Evolutionary conservation across 1,284 basidiomycete species (phyloP).

Genomic region (Boletus smithii): DNA sequence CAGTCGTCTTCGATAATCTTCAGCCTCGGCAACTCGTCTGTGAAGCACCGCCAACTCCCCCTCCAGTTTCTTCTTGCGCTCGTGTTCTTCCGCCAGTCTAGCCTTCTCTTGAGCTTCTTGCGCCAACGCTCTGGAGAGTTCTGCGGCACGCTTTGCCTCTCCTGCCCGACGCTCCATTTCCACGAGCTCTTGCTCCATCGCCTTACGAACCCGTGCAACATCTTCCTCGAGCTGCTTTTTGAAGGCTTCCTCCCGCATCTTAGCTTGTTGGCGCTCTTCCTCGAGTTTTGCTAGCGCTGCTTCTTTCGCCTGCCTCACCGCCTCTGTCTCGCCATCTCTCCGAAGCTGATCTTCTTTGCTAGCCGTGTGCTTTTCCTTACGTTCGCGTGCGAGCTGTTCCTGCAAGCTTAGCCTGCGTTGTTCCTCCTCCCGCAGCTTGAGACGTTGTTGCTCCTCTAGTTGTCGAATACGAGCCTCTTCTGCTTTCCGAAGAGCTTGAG

Average conservation of each 20-base stretch:
- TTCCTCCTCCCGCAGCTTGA: slow-evolving; percentile 32
- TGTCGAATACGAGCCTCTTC: slow-evolving; percentile 29
- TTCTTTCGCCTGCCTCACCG: slow-evolving; percentile 18
- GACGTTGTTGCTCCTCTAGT: slow-evolving; percentile 29
- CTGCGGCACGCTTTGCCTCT: slow-evolving; percentile 27
- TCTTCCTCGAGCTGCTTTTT: slow-evolving; percentile 29
- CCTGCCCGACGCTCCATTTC: slow-evolving; percentile 23
- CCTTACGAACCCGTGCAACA: slow-evolving; percentile 21
- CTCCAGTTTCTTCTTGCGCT: slow-evolving; percentile 30
- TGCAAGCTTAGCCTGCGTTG: slow-evolving; percentile 24
- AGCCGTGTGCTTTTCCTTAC: slow-evolving; percentile 15
- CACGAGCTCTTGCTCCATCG: slow-evolving; percentile 24
- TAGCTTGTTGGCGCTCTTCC: slow-evolving; percentile 30
- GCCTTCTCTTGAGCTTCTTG: slow-evolving; percentile 33
- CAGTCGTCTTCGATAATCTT: slow-evolving; percentile 28
- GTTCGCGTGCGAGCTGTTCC: slow-evolving; percentile 29
- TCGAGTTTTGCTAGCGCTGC: slow-evolving; percentile 22
- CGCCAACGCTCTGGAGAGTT: slow-evolving; percentile 28
- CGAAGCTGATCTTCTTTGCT: slow-evolving; percentile 18
- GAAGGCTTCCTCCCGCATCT: slow-evolving; percentile 24
- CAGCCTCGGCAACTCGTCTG: slow-evolving; percentile 28
- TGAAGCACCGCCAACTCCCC: slow-evolving; percentile 28
- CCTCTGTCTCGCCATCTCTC: slow-evolving; percentile 23
- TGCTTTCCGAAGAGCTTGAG: slow-evolving; percentile 13
- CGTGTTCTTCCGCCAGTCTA: slow-evolving; percentile 31